Evolutionary conservation across 1,284 basidiomycete genomes (phyloP), one percentile per base, ranked within the genome.

Genomic region (Pascua sp.): DNA sequence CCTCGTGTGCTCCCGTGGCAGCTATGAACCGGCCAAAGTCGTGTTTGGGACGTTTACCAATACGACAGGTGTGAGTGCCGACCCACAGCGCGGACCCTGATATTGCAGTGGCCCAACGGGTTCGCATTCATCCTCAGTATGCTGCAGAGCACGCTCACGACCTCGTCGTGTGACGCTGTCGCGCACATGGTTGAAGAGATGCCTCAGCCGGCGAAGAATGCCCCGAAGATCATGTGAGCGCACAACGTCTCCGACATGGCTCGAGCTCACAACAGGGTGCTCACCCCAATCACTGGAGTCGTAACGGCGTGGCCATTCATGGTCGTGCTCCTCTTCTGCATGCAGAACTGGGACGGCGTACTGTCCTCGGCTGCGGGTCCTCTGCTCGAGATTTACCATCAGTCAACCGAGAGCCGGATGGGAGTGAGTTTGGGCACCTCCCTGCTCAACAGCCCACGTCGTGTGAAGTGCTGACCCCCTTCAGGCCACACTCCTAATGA

Each of bases 311-410:
- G 85, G 11, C 51, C 85, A 11, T 86, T 86, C 68, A 73, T 87
- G 24, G 78, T 88, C 50, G 82, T 84, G 0, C 81, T 89, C 16
- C 75, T 86, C 16, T 88, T 88, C 63, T 85, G 84, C 18, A 73
- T 87, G 15, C 81, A 80, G 5, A 83, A 88, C 65, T 79, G 85
- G 43, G 60, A 75, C 8, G 79, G 73, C 1, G 77, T 87, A n/a
- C 77, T 86, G 38, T 70, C 77, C 54, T 81, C 83, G 0, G 67
- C 81, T 13, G 81, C 82, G 5, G 86, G 86, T 2, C 82, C 87
- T 53, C 82, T 88, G 0, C 79, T 87, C 16, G 84, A 82, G 2
- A 78, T 86, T 40, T 81, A 87, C 73, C 86, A 85, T 63, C 81
- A 85, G 46, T 79, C 86, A 1, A 80, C 83, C 5, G 82, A 82